Conservation (phyloP, 176 grass and related monocot species). For the Canna indica region DNA sequence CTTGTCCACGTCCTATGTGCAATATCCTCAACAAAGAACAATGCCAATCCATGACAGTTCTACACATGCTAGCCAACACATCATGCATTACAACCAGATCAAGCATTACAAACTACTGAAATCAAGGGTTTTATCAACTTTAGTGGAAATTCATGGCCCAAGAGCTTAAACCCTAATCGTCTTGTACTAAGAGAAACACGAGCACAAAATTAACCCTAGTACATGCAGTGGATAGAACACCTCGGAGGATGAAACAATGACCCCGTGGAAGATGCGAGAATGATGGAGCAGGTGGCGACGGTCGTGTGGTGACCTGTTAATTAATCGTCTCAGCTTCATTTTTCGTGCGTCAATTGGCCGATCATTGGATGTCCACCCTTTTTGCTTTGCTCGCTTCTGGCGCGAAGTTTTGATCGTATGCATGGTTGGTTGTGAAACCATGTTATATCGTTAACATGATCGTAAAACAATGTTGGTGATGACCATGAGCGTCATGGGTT, state of each 20-base stretch:
- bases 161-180: background rate
- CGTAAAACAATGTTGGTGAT: too few species aligned
- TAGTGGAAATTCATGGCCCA: background rate
- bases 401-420: too few species aligned
- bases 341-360: background rate
- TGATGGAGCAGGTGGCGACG: slow-evolving; percentile 55
- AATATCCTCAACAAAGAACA: too few species aligned
- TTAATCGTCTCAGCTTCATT: slow-evolving; percentile 45
- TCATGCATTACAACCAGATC: background rate
- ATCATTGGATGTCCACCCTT: too few species aligned
- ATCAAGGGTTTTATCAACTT: background rate
- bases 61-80: too few species aligned
- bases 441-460: too few species aligned
- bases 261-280: slow-evolving; percentile 46
- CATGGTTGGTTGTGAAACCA: too few species aligned
- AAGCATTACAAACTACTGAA: background rate
- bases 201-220: background rate
- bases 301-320: slow-evolving; percentile 74
- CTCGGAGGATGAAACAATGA: slow-evolving; percentile 65
- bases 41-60: too few species aligned
- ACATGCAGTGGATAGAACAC: slow-evolving; percentile 21
- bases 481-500: too few species aligned
- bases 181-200: background rate
- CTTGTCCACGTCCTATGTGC: too few species aligned
- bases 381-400: too few species aligned